phyloP scores from a whole-genome alignment of 2,329 filamentous ascomycete species.

The Neofusicoccum kwambonambiense region DNA sequence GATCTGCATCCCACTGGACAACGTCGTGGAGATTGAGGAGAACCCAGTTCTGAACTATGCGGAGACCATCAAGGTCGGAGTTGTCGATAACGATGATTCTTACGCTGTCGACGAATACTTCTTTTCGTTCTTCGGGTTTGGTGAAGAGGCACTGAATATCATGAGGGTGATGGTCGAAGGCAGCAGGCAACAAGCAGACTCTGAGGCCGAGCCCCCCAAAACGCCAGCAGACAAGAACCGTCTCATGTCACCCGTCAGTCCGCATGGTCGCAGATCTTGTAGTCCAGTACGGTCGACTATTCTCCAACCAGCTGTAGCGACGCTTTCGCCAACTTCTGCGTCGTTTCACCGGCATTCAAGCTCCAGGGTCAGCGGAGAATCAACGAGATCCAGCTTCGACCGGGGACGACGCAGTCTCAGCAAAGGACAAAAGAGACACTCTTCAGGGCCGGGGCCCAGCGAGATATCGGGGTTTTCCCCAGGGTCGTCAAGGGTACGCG shows the following conservation, averaged over 20 bases:
- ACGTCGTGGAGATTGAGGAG: slow-evolving; percentile 89
- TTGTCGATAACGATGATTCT: slow-evolving; percentile 90
- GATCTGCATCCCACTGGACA: slow-evolving; percentile 84
- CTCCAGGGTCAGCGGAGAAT: slow-evolving; percentile 44
- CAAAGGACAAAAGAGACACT: background rate
- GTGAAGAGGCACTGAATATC: slow-evolving; percentile 77
- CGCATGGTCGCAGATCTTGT: background rate
- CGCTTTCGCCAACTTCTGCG: slow-evolving; percentile 42
- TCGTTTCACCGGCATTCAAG: slow-evolving; percentile 34
- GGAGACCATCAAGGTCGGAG: slow-evolving; percentile 88
- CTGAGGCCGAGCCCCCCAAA: background rate
- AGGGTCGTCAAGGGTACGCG: background rate
- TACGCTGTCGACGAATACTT: slow-evolving; percentile 98
- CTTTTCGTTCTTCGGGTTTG: slow-evolving; percentile 90
- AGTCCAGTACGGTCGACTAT: slow-evolving; percentile 11
- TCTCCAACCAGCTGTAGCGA: slow-evolving; percentile 28
- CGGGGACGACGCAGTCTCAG: slow-evolving; percentile 9
- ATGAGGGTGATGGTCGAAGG: slow-evolving; percentile 72
- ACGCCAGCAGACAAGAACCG: background rate
- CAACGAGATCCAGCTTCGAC: slow-evolving; percentile 40
- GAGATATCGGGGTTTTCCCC: background rate
- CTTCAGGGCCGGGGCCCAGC: background rate
- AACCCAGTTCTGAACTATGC: slow-evolving; percentile 87
- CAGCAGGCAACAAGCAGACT: slow-evolving; percentile 42
- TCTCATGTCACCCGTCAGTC: slow-evolving; percentile 21